Evolutionary conservation across 2,329 filamentous ascomycete species (phyloP).

Genomic region (Fusarium virguliforme): DNA sequence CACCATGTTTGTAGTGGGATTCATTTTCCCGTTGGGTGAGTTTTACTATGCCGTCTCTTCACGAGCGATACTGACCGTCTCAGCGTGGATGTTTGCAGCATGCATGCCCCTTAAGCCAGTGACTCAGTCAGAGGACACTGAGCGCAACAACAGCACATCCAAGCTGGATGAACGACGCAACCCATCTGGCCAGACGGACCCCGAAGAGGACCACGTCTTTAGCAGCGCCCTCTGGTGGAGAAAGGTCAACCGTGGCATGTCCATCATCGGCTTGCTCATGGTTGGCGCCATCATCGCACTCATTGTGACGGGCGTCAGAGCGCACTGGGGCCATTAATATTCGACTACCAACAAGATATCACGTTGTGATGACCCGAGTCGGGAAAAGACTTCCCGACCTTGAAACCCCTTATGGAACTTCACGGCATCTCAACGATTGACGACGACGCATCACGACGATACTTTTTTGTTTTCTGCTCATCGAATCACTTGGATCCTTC

Average conservation of each 20-base stretch:
- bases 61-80: constrained; percentile 30
- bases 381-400: constrained; percentile 16
- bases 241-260: constrained; percentile 72
- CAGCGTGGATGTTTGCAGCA: constrained; percentile 86
- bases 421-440: constrained; percentile 50
- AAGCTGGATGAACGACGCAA: constrained; percentile 59
- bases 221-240: constrained; percentile 74
- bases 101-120: constrained; percentile 79
- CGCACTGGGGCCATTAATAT: constrained; percentile 62
- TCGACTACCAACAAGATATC: constrained; percentile 31
- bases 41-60: constrained; percentile 14
- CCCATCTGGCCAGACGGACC: constrained; percentile 54
- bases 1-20: constrained; percentile 81
- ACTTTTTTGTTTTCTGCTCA: constrained; percentile 36
- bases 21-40: constrained; percentile 82
- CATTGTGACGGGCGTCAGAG: constrained; percentile 66
- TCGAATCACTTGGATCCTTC: constrained; percentile 31
- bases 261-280: constrained; percentile 69
- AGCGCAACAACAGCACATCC: constrained; percentile 61
- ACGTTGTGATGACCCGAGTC: constrained; percentile 41
- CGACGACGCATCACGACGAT: constrained; percentile 50
- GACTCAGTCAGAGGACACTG: constrained; percentile 67
- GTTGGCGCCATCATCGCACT: constrained; percentile 68
- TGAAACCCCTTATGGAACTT: constrained; percentile 33
- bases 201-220: constrained; percentile 63